phyloP scores from a whole-genome alignment of 2,329 filamentous ascomycete genomes.

The Epichloe baconii region DNA sequence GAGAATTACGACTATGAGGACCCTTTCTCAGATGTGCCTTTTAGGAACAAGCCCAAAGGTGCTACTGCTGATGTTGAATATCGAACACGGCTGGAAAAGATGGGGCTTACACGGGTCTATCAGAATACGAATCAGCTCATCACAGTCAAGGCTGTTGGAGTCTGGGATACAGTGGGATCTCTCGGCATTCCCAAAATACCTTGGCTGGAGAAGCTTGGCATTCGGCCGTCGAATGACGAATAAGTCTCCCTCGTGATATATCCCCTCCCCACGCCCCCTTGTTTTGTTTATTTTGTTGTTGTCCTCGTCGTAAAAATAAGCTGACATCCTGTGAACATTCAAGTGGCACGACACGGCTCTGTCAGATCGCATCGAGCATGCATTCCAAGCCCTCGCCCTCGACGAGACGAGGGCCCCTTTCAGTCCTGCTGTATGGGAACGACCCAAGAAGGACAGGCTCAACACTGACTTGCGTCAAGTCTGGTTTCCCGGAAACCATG shows the following conservation, averaged over 20 bases:
- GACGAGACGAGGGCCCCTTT: conserved; percentile 44
- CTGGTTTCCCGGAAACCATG: conserved; percentile 62
- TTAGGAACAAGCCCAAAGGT: conserved; percentile 35
- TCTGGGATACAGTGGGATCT: conserved; percentile 33
- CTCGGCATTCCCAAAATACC: conserved; percentile 32
- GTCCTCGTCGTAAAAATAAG: background rate
- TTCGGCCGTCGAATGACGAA: conserved; percentile 31
- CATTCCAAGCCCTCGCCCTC: conserved; percentile 45
- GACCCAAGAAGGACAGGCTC: conserved; percentile 22
- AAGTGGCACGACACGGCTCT: conserved; percentile 41
- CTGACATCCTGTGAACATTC: conserved; percentile 26
- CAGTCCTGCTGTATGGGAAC: conserved; percentile 42
- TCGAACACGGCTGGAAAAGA: conserved; percentile 29
- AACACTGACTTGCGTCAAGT: conserved; percentile 35
- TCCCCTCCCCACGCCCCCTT: background rate
- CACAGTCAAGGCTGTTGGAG: conserved; percentile 31
- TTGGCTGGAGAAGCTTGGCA: conserved; percentile 33
- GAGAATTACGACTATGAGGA: conserved; percentile 30
- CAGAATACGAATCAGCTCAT: conserved; percentile 29
- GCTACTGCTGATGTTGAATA: conserved; percentile 28
- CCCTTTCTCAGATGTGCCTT: conserved; percentile 32
- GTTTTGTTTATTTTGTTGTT: background rate
- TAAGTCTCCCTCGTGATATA: conserved; percentile 20
- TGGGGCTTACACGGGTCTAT: conserved; percentile 30
- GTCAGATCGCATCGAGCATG: conserved; percentile 39